Base-by-base conservation (phyloP, 2,329 filamentous ascomycete species). In the Sarocladium strictum region DNA sequence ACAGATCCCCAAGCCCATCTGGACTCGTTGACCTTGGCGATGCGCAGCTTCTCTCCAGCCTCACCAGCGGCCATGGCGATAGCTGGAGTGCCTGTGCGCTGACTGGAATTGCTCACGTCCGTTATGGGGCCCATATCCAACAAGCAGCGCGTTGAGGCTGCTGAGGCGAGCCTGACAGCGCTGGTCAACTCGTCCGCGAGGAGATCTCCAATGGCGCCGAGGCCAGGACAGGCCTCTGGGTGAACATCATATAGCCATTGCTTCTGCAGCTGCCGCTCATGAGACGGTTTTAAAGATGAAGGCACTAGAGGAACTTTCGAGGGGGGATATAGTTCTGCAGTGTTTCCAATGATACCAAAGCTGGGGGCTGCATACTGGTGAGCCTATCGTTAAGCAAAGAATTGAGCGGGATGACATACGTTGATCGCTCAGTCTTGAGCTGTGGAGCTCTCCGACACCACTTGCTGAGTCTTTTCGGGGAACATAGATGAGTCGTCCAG, bases 101-200 rank as follows among this genome's bases (percentile, higher is more conserved):
- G 62, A 26, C 55, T 60, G 2, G 63, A 60, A 17, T 66, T 55
- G 37, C 68, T 72, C 17, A 68, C 57, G 58, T 81, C 71, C 1
- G 70, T 65, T 58, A 83, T 74, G 55, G 80, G 76, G 1, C 85
- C 85, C 26, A 82, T 70, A 2, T 78, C 76, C 21, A 89, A 71
- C 3, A 86, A 53, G 2, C 64, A 58, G 17, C 57, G 58, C 6
- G 62, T 53, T 37, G 57, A 60, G 3, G 55, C 40, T 1, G 63
- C 53, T 0, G 64, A 61, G 9, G 69, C 65, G 2, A 62, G 54
- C 14, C 64, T 56, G 55, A 62, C 59, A 52, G 67, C 66, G 14
- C 62, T 63, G 26, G 63, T 55, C 59, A 69, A 63, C 15, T 73
- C 73, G 33, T 75, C 70, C 9, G 66, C 58, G 4, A 78, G 60